Evolutionary conservation across 1,139 yeast genomes (phyloP).

Genomic region (Blastobotrys apis): DNA sequence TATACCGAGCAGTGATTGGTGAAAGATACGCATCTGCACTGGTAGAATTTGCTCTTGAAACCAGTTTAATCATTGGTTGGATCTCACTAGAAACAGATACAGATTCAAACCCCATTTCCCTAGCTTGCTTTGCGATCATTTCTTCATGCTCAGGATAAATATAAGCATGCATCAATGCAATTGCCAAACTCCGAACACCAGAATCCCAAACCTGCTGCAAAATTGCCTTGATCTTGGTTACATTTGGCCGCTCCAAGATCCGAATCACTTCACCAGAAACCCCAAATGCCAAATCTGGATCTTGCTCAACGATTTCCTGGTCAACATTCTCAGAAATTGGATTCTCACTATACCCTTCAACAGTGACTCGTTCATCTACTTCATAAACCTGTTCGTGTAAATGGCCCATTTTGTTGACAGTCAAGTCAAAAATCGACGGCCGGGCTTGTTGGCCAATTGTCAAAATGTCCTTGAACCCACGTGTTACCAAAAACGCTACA

Average conservation of each 20-base stretch:
- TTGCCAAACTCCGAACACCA: slow-evolving; percentile 64
- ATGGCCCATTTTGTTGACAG: slow-evolving; percentile 54
- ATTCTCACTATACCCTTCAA: slow-evolving; percentile 63
- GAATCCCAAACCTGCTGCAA: slow-evolving; percentile 44
- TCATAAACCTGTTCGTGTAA: slow-evolving; percentile 62
- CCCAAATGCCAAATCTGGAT: slow-evolving; percentile 44
- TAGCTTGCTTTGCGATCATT: slow-evolving; percentile 54
- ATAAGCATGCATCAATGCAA: slow-evolving; percentile 66
- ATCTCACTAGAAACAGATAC: slow-evolving; percentile 62
- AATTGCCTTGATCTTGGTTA: slow-evolving; percentile 38
- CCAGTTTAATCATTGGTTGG: slow-evolving; percentile 69
- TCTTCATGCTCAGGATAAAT: slow-evolving; percentile 64
- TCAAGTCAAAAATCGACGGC: slow-evolving; percentile 62
- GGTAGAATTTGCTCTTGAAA: slow-evolving; percentile 67
- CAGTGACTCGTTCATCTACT: slow-evolving; percentile 67
- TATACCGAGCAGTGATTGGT: slow-evolving; percentile 62
- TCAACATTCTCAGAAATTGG: slow-evolving; percentile 40
- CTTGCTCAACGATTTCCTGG: slow-evolving; percentile 26
- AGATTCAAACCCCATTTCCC: slow-evolving; percentile 54
- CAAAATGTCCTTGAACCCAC: slow-evolving; percentile 61
- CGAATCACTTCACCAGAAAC: slow-evolving; percentile 62
- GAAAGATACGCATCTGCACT: slow-evolving; percentile 76
- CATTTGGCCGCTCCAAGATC: slow-evolving; percentile 48
- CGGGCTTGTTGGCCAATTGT: slow-evolving; percentile 70
- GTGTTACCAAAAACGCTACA: slow-evolving; percentile 60